Base-by-base conservation (phyloP, 306 rosid genomes). In the Vachellia collinsii region DNA sequence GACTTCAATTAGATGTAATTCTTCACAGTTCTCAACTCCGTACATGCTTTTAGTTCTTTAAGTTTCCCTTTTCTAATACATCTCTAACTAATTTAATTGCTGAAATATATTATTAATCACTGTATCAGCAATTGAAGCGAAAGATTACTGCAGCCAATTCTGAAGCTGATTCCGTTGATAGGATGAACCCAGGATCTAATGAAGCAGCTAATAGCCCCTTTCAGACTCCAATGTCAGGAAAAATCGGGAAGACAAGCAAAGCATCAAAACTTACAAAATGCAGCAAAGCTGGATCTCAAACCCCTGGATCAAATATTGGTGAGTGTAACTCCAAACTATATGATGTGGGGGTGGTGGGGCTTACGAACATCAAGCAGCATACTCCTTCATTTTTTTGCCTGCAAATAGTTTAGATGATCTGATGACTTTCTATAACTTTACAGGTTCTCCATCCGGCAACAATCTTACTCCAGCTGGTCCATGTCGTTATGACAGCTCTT, bases 401-500 rank as follows among this genome's bases (percentile, higher is more conserved):
- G 74, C 63, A 51, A 77, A 76, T 69, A 13, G 29, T 19, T 80
- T 38, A 71, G 70, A 58, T 38, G 39, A 65, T 54, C 34, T 75
- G 43, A 68, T 56, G 39, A 48, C 38, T n/a, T 67, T 53, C 41
- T 72, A 36, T 82, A 47, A 81, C 72, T 81, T 80, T 91, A 79
- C 93, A 95, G 99, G 97, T 82, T 93, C 97, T 86, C 97, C 97
- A 83, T 80, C 93, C n/a, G 92, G 89, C 20, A 86, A 90, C 62
- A 95, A 89, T 82, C 92, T 91, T 72, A 91, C 99, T 72, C 93
- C 96, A 25, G 98, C 91, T 74, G 98, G 99, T 82, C 89, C 99
- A n/a, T 95, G 99, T 77, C 98, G 99, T 37, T 95, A 91, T 83
- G 99, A 95, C 85, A 95, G 99, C 88, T 95, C 99, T 62, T 88